phyloP scores from a whole-genome alignment of 2,329 filamentous ascomycete species.

The Phyllosticta citriasiana region DNA sequence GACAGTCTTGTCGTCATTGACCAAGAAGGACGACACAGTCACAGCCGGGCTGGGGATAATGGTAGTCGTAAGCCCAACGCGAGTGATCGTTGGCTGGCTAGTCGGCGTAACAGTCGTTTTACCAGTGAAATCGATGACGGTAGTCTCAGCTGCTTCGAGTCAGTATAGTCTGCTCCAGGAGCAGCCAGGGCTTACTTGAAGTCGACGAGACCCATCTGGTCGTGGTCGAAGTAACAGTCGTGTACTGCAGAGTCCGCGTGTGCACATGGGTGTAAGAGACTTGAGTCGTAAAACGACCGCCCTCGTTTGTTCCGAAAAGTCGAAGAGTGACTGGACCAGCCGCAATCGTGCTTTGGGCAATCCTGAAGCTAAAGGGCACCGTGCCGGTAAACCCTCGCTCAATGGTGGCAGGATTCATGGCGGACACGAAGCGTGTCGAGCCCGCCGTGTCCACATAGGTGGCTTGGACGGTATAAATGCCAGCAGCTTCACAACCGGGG shows the following conservation, averaged over 20 bases:
- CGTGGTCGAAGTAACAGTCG: not conserved
- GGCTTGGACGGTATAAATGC: not conserved
- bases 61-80: not conserved
- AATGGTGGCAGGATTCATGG: conserved; percentile 1
- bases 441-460: conserved; percentile 1
- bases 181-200: not conserved
- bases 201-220: not conserved
- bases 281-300: conserved; percentile 3
- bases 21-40: not conserved
- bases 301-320: not conserved
- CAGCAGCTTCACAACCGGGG: not conserved
- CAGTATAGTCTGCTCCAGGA: not conserved
- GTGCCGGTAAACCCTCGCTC: conserved; percentile 4
- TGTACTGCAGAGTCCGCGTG: conserved; percentile 1
- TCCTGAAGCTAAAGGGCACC: conserved; percentile 6
- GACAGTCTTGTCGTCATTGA: not conserved
- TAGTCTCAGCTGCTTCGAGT: not conserved
- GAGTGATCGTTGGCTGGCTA: not conserved
- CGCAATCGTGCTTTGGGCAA: conserved; percentile 7
- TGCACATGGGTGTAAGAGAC: conserved; percentile 1
- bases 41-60: conserved; percentile 1
- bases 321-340: conserved; percentile 3
- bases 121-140: not conserved
- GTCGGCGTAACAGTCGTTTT: conserved; percentile 2
- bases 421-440: conserved; percentile 2